phyloP scores from a whole-genome alignment of 192 early-diverging fungal genomes.

The Podila clonocystis region DNA sequence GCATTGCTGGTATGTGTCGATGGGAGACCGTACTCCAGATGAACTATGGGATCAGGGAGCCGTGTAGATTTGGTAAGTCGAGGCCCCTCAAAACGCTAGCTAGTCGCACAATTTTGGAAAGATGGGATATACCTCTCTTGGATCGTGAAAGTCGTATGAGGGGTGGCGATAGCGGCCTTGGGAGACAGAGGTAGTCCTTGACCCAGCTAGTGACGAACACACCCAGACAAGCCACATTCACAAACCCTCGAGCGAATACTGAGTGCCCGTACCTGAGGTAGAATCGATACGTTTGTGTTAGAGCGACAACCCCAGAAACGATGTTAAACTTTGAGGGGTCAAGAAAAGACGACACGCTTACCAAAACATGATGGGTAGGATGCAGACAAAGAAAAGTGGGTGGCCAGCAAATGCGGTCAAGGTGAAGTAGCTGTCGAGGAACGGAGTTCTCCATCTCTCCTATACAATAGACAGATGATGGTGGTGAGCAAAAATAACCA shows the following conservation, averaged over 20 bases:
- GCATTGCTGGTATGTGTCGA: conserved; percentile 91
- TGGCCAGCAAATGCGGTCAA: conserved; percentile 84
- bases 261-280: conserved; percentile 62
- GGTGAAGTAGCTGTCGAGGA: conserved; percentile 73
- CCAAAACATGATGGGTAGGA: conserved; percentile 83
- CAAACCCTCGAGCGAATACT: conserved; percentile 62
- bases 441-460: conserved; percentile 56
- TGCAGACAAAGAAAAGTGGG: conserved; percentile 86
- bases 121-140: conserved; percentile 25
- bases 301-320: too few species aligned
- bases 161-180: conserved; percentile 82
- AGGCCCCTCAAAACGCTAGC: too few species aligned
- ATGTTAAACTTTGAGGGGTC: too few species aligned
- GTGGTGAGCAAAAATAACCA: background rate
- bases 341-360: background rate
- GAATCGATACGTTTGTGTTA: background rate
- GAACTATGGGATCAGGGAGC: conserved; percentile 63
- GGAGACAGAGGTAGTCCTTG: conserved; percentile 87
- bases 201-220: conserved; percentile 49
- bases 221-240: conserved; percentile 43
- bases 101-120: too few species aligned
- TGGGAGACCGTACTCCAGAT: conserved; percentile 93
- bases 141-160: conserved; percentile 63
- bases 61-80: conserved; percentile 8
- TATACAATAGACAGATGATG: conserved; percentile 22